A percentile compares a stretch with the other conserved stretches of the same genome.
phyloP scores from a whole-genome alignment of 768 basidiomycete species.

The Suillus bovinus region DNA sequence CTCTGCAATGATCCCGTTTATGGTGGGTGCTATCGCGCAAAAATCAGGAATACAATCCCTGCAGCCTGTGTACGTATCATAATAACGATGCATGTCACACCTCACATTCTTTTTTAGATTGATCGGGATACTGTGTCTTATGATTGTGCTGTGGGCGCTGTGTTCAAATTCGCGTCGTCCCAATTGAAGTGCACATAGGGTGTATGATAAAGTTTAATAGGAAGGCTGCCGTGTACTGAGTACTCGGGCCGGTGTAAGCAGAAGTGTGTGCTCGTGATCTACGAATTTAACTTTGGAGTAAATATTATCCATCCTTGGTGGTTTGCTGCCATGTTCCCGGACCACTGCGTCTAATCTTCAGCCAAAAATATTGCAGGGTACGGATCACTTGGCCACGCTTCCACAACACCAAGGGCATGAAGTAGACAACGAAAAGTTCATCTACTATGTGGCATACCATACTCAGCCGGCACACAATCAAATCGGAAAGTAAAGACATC shows the following conservation, averaged over 20 bases:
- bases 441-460: too few relatives aligned
- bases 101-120: constrained; percentile 1
- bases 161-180: constrained; percentile 9
- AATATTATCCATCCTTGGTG: not conserved
- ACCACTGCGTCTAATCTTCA: too few relatives aligned
- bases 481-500: not conserved
- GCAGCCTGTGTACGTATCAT: constrained; percentile 34
- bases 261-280: not conserved
- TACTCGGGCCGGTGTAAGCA: not conserved
- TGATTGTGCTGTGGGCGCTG: constrained; percentile 35
- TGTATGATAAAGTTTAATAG: not conserved
- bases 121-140: constrained; percentile 35
- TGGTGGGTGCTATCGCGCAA: constrained; percentile 67
- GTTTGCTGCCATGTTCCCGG: too few relatives aligned
- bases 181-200: too few relatives aligned
- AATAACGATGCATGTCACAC: not conserved
- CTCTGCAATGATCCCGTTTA: constrained; percentile 69
- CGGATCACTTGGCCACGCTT: not conserved
- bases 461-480: not conserved
- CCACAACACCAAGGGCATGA: too few relatives aligned
- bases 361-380: not conserved
- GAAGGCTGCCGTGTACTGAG: too few relatives aligned
- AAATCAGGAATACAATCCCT: constrained; percentile 51
- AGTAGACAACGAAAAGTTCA: too few relatives aligned
- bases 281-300: not conserved